Evolutionary conservation across 78 protist species (phyloP).

Genomic region (Protostelium mycophagum): DNA sequence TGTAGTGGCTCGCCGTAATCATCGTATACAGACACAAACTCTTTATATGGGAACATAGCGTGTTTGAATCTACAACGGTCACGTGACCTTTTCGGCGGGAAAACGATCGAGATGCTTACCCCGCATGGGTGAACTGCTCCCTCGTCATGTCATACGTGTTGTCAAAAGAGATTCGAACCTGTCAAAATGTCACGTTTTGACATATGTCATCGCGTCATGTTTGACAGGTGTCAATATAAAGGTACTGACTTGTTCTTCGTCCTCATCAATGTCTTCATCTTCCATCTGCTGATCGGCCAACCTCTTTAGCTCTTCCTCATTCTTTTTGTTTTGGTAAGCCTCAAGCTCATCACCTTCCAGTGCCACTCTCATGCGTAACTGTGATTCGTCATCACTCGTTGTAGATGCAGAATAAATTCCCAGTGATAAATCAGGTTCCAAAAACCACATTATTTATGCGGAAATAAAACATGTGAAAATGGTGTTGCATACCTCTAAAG

Average conservation of each 20-base stretch:
- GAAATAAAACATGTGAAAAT: too few relatives aligned
- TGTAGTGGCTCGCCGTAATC: constrained; percentile 2
- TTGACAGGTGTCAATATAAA: not conserved
- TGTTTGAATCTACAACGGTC: not conserved
- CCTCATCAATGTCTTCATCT: not conserved
- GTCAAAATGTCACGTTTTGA: too few relatives aligned
- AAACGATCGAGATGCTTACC: not conserved
- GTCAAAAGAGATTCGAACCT: not conserved
- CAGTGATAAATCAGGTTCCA: too few relatives aligned
- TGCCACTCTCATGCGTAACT: not conserved
- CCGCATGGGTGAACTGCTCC: not conserved
- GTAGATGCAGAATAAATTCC: not conserved
- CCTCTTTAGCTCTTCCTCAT: not conserved
- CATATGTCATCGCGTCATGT: not conserved
- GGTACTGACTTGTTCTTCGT: not conserved
- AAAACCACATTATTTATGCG: too few relatives aligned
- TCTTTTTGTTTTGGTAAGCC: not conserved
- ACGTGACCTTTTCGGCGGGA: not conserved
- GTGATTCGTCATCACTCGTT: too few relatives aligned
- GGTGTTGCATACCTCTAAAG: not conserved
- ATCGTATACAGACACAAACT: not conserved
- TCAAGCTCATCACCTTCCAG: not conserved
- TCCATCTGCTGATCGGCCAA: not conserved
- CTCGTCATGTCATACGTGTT: not conserved
- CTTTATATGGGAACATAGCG: not conserved